Percentiles rank a stretch among this genome's conserved stretches.
Evolutionary conservation across 139 green algal genomes (phyloP).

Genomic region (Chlamydomonas eustigma): DNA sequence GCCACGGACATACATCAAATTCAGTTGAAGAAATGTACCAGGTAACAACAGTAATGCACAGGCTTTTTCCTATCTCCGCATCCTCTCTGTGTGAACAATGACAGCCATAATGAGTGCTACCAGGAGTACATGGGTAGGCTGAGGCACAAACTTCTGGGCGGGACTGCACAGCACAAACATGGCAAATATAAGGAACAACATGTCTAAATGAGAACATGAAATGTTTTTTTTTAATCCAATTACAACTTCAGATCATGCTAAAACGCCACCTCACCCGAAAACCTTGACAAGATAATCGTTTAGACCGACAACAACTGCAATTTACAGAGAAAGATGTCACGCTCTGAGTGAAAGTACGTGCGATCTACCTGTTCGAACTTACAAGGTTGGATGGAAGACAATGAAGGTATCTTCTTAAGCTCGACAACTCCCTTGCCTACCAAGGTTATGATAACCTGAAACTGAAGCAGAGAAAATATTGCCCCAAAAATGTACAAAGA

Average conservation of each 20-base stretch:
- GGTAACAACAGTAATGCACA: too few relatives aligned
- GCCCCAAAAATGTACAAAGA: slow-evolving; percentile 14
- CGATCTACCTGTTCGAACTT: neutral
- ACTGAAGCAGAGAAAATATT: slow-evolving; percentile 4
- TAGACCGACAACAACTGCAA: slow-evolving; percentile 1
- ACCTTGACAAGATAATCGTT: slow-evolving; percentile 9
- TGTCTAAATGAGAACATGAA: neutral
- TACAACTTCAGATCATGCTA: neutral
- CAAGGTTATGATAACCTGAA: slow-evolving; percentile 12
- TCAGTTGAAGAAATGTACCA: too few relatives aligned
- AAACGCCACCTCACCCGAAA: slow-evolving; percentile 2
- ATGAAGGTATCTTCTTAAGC: neutral
- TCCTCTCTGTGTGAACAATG: slow-evolving; percentile 3
- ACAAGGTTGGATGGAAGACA: slow-evolving; percentile 1
- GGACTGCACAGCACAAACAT: too few relatives aligned
- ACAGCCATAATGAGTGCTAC: slow-evolving; percentile 11
- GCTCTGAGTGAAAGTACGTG: neutral
- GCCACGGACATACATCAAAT: too few relatives aligned
- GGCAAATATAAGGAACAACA: neutral
- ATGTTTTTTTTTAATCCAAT: neutral
- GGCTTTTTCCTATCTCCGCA: too few relatives aligned
- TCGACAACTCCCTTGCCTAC: neutral
- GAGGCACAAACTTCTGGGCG: slow-evolving; percentile 13
- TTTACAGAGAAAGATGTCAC: neutral
- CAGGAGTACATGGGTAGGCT: slow-evolving; percentile 15